Base-by-base conservation (phyloP, 352 stramenopile genomes). In the Phytophthora macrochlamydospora region DNA sequence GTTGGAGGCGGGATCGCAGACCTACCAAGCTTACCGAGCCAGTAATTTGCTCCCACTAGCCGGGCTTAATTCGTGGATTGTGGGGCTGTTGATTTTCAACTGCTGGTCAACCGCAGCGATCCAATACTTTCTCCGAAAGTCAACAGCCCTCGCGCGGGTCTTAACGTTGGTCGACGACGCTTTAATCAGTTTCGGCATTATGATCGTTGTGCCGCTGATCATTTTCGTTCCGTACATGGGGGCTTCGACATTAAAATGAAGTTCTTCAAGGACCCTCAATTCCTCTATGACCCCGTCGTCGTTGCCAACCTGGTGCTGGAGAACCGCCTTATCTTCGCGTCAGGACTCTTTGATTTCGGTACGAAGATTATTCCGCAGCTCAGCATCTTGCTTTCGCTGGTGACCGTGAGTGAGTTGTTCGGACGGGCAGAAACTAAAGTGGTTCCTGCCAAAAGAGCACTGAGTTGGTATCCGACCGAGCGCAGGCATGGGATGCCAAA, bases 21-120 rank as follows among this genome's bases (percentile, higher is more conserved):
- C 69, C 4, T 75, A 69, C 45, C 67, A 79, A 52, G 56, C 60
- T 3, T 67, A 75, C n/a, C 52, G 53, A 35, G 67, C 62, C 7
- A 75, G 68, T 31, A 60, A 59, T 9, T 44, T 67, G n/a, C n/a
- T 75, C 1, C 49, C 55, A 2, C 44, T 54, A 24, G 14, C 55
- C 0, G 50, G 30, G n/a, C 56, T 73, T 24, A 64, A 65, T 9
- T 56, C 50, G 2, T 9, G 68, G 0, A 59, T 69, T 24, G 59
- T 79, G 50, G 46, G 28, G 4, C 13, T 69, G 2, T 42, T 76
- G 7, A 38, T 72, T 11, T 44, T 59, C 14, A 73, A 69, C 43
- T 76, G 58, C 55, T 73, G 65, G 58, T 50, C 59, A 0, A 76
- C 67, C 12, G 67, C 63, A 3, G 54, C 55, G 8, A 65, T 64